Conservation (phyloP, 768 basidiomycete genomes). For the Ephemerocybe angulata region DNA sequence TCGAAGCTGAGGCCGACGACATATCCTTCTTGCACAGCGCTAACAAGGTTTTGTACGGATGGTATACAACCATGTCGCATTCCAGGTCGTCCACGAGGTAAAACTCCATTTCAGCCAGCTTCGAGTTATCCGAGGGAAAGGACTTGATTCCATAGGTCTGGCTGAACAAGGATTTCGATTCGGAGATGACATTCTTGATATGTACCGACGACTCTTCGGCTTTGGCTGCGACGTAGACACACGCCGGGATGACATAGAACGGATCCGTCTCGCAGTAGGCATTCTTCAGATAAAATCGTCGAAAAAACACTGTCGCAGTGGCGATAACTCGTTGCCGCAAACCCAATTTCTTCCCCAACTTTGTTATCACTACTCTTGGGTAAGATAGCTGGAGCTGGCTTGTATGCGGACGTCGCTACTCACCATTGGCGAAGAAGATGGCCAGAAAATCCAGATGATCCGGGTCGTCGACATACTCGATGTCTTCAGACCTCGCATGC, state of each 20-base stretch:
- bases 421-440: constrained; percentile 88
- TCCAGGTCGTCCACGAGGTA: constrained; percentile 96
- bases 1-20: constrained; percentile 22
- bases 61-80: constrained; percentile 90
- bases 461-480: constrained; percentile 72
- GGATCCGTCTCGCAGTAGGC: constrained; percentile 95
- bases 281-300: constrained; percentile 96
- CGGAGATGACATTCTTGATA: constrained; percentile 87
- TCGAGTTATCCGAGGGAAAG: constrained; percentile 87
- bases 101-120: constrained; percentile 98
- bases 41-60: constrained; percentile 89
- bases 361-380: constrained; percentile 63
- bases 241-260: constrained; percentile 87
- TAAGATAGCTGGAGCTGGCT: not conserved
- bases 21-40: constrained; percentile 62
- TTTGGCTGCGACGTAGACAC: constrained; percentile 94
- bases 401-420: constrained; percentile 8
- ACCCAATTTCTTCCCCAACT: constrained; percentile 77
- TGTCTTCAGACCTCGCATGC: constrained; percentile 73
- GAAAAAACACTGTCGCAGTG: constrained; percentile 92
- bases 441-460: constrained; percentile 77
- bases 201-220: constrained; percentile 95
- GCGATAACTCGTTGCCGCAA: constrained; percentile 90
- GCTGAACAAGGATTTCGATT: constrained; percentile 74
- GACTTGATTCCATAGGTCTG: constrained; percentile 54